Evolutionary conservation across 805 yeast genomes (phyloP).

Genomic region (Candida pseudoglaebosa): DNA sequence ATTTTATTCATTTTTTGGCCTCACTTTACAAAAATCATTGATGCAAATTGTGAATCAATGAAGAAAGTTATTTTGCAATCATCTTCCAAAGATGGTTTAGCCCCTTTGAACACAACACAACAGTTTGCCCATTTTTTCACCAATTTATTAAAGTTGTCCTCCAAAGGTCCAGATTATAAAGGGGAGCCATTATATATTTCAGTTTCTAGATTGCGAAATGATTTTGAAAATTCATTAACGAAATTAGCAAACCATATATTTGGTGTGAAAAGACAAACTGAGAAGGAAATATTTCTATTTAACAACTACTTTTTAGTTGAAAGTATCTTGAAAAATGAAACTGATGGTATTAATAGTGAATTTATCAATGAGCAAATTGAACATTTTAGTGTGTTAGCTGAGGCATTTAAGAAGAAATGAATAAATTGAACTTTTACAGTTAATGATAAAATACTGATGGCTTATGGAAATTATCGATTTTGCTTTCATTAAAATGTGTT

Average conservation of each 20-base stretch:
- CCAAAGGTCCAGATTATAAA: constrained; percentile 20
- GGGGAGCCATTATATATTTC: constrained; percentile 74
- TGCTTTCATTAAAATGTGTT: too few relatives aligned
- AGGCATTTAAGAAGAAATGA: constrained; percentile 27
- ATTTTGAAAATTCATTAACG: constrained; percentile 74
- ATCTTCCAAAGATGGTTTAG: constrained; percentile 24
- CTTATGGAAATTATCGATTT: too few relatives aligned
- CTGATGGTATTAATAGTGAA: constrained; percentile 13
- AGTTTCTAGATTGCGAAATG: constrained; percentile 66
- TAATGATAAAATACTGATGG: too few relatives aligned
- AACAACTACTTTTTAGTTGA: constrained; percentile 64
- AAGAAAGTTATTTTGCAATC: constrained; percentile 44
- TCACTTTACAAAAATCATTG: constrained; percentile 70
- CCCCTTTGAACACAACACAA: constrained; percentile 63
- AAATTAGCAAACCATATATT: constrained; percentile 52
- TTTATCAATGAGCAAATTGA: constrained; percentile 33
- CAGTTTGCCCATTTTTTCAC: constrained; percentile 70
- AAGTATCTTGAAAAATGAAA: constrained; percentile 48
- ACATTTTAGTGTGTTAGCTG: constrained; percentile 38
- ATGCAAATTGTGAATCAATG: constrained; percentile 69
- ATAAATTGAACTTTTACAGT: constrained; percentile 1
- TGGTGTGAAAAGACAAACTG: constrained; percentile 36
- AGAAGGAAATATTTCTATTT: constrained; percentile 67
- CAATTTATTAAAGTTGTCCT: constrained; percentile 60
- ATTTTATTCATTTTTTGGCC: constrained; percentile 81